phyloP scores from a whole-genome alignment of 495 filamentous ascomycete species.

The Daldinia vernicosa region DNA sequence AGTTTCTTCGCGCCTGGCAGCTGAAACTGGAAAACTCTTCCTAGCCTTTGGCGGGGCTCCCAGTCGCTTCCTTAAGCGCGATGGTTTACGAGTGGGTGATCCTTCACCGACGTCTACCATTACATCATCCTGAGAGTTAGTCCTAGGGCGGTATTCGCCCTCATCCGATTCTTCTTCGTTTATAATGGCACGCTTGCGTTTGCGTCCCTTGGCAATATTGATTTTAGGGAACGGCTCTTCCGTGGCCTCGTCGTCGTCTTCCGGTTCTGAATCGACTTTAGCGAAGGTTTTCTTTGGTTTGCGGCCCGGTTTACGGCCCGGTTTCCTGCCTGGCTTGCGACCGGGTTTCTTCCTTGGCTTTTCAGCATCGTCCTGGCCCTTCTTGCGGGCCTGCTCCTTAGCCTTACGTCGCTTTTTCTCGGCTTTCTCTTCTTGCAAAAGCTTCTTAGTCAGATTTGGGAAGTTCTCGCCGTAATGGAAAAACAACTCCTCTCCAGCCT shows the following conservation, averaged over 20 bases:
- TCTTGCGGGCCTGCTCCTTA: constrained; percentile 41
- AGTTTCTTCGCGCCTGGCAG: constrained; percentile 9
- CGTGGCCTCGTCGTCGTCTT: constrained; percentile 37
- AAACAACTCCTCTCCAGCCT: constrained; percentile 72
- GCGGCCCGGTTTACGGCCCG: constrained; percentile 43
- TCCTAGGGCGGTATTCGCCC: constrained; percentile 38
- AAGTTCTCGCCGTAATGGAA: constrained; percentile 72
- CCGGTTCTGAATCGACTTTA: constrained; percentile 36
- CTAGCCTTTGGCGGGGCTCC: constrained; percentile 29
- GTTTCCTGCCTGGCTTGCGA: constrained; percentile 45
- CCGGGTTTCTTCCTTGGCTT: constrained; percentile 47
- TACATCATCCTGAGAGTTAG: constrained; percentile 39
- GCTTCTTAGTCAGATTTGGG: constrained; percentile 60
- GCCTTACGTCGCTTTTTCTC: constrained; percentile 49
- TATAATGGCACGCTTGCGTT: constrained; percentile 34
- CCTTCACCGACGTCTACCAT: constrained; percentile 24
- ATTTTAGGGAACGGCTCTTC: constrained; percentile 38
- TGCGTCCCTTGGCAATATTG: constrained; percentile 27
- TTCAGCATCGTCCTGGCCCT: constrained; percentile 29
- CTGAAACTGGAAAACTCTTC: constrained; percentile 22
- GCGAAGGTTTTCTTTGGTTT: constrained; percentile 46
- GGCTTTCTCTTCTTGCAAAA: constrained; percentile 55
- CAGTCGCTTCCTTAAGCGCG: constrained; percentile 36
- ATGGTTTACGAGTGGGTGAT: constrained; percentile 14
- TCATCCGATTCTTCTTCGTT: constrained; percentile 34